Evolutionary conservation across 2,329 filamentous ascomycete species (phyloP).

Genomic region (Colletotrichum sp.): DNA sequence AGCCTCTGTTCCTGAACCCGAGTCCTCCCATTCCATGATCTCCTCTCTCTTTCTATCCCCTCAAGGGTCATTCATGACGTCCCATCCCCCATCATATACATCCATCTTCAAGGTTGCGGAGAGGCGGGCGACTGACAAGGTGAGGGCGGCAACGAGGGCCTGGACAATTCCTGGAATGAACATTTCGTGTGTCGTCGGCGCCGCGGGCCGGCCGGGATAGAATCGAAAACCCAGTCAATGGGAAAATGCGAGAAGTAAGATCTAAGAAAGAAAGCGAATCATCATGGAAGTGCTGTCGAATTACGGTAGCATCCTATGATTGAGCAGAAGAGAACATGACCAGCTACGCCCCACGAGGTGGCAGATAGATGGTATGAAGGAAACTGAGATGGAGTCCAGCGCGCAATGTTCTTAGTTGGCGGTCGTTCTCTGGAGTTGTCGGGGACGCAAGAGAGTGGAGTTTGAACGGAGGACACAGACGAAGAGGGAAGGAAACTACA

Average conservation of each 20-base stretch:
- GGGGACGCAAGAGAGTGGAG: slow-evolving; percentile 11
- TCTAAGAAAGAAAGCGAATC: slow-evolving; percentile 28
- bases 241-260: slow-evolving; percentile 34
- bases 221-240: slow-evolving; percentile 54
- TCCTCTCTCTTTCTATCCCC: neutral
- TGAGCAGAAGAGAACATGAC: slow-evolving; percentile 1
- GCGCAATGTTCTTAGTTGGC: neutral
- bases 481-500: neutral
- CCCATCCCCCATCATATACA: neutral
- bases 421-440: neutral
- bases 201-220: slow-evolving; percentile 30
- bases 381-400: slow-evolving; percentile 15
- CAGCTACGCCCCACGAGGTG: slow-evolving; percentile 14
- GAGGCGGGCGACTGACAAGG: slow-evolving; percentile 49
- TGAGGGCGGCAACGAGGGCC: slow-evolving; percentile 59
- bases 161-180: slow-evolving; percentile 48
- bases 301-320: slow-evolving; percentile 23
- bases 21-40: neutral
- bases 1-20: slow-evolving; percentile 26
- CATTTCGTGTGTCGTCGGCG: slow-evolving; percentile 42
- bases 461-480: neutral
- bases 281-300: slow-evolving; percentile 16
- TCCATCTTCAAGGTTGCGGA: neutral
- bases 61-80: neutral
- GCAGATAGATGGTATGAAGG: slow-evolving; percentile 20